phyloP scores from a whole-genome alignment of 441 rosid species.

The Gossypium gossypioides region DNA sequence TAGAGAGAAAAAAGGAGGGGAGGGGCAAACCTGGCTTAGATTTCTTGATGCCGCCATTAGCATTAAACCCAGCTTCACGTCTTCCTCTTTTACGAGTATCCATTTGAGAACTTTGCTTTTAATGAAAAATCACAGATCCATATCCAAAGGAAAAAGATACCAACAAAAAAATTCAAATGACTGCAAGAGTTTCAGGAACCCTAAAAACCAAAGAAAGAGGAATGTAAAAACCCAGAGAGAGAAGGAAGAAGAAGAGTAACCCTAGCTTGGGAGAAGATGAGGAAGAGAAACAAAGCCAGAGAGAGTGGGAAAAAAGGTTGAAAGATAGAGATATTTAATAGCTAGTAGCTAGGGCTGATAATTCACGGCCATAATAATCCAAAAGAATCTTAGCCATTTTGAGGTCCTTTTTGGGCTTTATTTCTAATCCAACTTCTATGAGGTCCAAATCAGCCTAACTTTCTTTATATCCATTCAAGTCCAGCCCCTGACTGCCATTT shows the following conservation, averaged over 20 bases:
- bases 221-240: not conserved
- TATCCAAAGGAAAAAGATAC: slow-evolving; percentile 15
- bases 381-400: not conserved
- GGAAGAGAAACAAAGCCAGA: not conserved
- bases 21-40: slow-evolving; percentile 51
- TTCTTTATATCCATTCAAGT: too few relatives aligned
- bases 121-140: slow-evolving; percentile 18
- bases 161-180: not conserved
- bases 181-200: not conserved
- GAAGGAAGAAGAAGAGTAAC: slow-evolving; percentile 15
- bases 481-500: too few relatives aligned
- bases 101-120: slow-evolving; percentile 23
- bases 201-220: not conserved
- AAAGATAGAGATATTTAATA: not conserved
- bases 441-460: not conserved
- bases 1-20: not conserved
- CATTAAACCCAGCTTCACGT: slow-evolving; percentile 31
- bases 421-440: not conserved
- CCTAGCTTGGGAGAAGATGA: slow-evolving; percentile 9
- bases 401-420: not conserved
- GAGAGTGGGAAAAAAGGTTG: not conserved
- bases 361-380: not conserved
- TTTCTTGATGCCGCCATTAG: slow-evolving; percentile 65
- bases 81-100: slow-evolving; percentile 67
- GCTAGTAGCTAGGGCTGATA: not conserved